Evolutionary conservation across 495 filamentous ascomycete genomes (phyloP).

Genomic region (Chaetomidium leptoderma): DNA sequence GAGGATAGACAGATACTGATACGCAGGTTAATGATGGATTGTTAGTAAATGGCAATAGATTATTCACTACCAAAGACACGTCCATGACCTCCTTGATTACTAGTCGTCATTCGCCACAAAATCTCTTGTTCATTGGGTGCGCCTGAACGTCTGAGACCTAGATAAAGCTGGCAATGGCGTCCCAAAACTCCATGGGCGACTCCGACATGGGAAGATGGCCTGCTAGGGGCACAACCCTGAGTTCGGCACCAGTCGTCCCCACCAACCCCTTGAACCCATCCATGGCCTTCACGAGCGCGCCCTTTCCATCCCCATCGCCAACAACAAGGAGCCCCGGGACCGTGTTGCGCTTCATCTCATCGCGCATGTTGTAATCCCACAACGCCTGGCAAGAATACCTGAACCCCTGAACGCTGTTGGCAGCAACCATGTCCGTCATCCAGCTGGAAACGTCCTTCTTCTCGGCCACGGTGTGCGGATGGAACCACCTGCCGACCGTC

Average conservation of each 20-base stretch:
- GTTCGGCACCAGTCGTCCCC: conserved; percentile 48
- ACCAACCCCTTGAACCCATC: conserved; percentile 59
- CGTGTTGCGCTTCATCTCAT: conserved; percentile 52
- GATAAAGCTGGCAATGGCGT: conserved; percentile 54
- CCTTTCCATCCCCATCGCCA: conserved; percentile 61
- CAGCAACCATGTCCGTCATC: conserved; percentile 52
- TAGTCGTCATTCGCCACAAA: too few species aligned
- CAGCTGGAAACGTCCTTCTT: conserved; percentile 49
- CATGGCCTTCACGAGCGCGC: conserved; percentile 72
- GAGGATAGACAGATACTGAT: neutral
- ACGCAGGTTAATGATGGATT: neutral
- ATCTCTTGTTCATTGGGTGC: too few species aligned
- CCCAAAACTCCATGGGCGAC: conserved; percentile 61
- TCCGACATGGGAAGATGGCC: conserved; percentile 85
- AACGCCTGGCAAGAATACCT: conserved; percentile 64
- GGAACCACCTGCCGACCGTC: conserved; percentile 74
- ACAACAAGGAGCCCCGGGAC: conserved; percentile 65
- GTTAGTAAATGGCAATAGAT: neutral
- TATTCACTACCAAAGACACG: neutral
- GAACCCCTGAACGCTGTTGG: conserved; percentile 67
- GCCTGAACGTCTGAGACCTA: conserved; percentile 17
- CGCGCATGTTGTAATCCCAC: conserved; percentile 68
- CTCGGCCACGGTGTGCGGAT: conserved; percentile 50
- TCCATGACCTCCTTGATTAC: too few species aligned
- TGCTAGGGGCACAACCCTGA: conserved; percentile 58